Conservation (phyloP, 305 asterid genomes). For the Fraxinus dipetala region DNA sequence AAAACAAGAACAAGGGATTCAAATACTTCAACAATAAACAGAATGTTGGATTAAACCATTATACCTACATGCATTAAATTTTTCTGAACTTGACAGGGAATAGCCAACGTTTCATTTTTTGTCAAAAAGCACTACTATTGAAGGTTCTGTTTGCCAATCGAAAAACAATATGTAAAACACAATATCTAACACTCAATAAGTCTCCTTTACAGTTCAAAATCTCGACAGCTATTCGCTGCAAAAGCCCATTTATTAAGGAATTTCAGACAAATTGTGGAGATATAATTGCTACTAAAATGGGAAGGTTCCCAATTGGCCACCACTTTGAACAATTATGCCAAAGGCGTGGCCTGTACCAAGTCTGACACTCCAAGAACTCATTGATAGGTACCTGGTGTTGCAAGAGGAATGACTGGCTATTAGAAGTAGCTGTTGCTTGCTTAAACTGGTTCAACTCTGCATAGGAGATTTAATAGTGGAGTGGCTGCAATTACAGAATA, state of each 20-base stretch:
- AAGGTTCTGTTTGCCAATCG: neutral
- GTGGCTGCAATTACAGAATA: no score
- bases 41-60: neutral
- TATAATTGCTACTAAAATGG: neutral
- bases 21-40: constrained; percentile 12
- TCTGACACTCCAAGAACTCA: neutral
- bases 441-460: no score
- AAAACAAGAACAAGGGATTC: constrained; percentile 23
- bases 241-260: neutral
- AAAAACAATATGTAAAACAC: neutral
- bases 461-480: no score
- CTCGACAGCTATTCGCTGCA: neutral
- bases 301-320: neutral
- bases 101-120: neutral
- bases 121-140: neutral
- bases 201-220: neutral
- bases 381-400: no score
- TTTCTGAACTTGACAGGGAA: neutral
- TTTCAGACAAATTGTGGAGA: neutral
- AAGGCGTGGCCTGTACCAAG: neutral
- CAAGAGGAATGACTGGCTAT: no score
- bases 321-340: neutral
- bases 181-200: neutral
- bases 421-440: no score
- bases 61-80: neutral